Evolutionary conservation across 306 rosid species (phyloP).

Genomic region (Sicyos edulis): DNA sequence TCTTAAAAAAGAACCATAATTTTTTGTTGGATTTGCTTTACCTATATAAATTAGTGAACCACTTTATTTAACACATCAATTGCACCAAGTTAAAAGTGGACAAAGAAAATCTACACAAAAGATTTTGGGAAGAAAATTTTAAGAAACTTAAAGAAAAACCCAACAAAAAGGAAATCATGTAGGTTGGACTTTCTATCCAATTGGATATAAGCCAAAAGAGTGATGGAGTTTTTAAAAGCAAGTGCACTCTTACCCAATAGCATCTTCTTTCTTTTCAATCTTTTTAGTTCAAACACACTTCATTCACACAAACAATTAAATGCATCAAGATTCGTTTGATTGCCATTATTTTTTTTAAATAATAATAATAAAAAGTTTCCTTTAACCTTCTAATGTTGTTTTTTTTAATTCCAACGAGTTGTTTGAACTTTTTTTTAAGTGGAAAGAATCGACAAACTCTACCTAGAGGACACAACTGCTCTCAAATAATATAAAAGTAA

Average conservation of each 20-base stretch:
- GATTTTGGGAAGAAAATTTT: conserved; percentile 5
- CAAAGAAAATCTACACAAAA: conserved; percentile 15
- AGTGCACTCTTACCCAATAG: conserved; percentile 16
- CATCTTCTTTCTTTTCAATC: conserved; percentile 13
- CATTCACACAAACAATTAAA: no score
- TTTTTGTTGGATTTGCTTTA: background rate
- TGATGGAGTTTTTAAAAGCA: background rate
- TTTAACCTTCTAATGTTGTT: no score
- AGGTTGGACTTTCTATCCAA: conserved; percentile 6
- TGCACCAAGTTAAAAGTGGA: conserved; percentile 14
- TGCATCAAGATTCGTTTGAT: no score
- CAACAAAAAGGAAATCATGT: conserved; percentile 12
- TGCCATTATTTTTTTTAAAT: no score
- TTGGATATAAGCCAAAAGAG: conserved; percentile 19
- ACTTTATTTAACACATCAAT: conserved; percentile 14
- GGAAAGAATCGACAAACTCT: no score
- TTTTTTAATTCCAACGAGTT: no score
- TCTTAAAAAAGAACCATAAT: background rate
- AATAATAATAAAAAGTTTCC: no score
- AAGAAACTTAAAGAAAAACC: background rate
- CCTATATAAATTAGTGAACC: conserved; percentile 6
- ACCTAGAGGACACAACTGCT: no score
- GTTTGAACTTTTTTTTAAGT: no score
- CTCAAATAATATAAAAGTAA: no score
- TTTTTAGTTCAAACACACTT: conserved; percentile 1